Base-by-base conservation (phyloP, 352 stramenopile species). In the Globisporangium cederbergense region DNA sequence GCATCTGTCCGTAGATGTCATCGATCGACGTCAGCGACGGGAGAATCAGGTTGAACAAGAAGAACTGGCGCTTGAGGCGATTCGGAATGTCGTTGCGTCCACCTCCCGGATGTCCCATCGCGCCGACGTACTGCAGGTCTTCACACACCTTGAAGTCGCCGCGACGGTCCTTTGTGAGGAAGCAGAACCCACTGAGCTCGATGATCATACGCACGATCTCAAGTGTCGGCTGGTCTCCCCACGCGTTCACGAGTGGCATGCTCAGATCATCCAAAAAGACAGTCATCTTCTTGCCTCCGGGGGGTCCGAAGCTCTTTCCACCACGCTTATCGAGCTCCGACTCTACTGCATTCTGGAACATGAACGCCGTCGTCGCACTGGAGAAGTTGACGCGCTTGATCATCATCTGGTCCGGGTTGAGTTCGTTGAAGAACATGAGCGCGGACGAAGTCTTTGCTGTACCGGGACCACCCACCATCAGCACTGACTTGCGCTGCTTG, bases 1-100 rank as follows among this genome's bases (percentile, higher is more conserved):
- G 79, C 96, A 99, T 99, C 79, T 99, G 96, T 0, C 97, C 97
- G 76, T 99, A 99, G 66, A 99, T 99, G 69, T 99, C 97, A 76
- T 99, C 98, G 68, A 99, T 99, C 64, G 95, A 99, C 22, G 95
- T 99, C 40, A 99, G 90, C 42, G 90, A 98, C 25, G 97, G 97
- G 30, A 99, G 68, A 58, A 99, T 97, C 36, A 99, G 73, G 78
- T 99, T 99, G 74, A 99, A 99, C 22, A 98, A 83, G 78, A 98
- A 99, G 71, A 99, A 99, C 64, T 99, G 98, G n/a, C 97, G 94
- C 81, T 99, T 99, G 38, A 99, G 81, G 1, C 97, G 92, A 72
- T 99, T 99, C n/a, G 97, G 97, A 68, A 99, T 99, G 74, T 99
- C 97, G 70, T 99, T 99, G 56, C 97, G 95, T 22, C 97, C 97